phyloP scores from a whole-genome alignment of 768 basidiomycete species.

The Daedaleopsis nitida region DNA sequence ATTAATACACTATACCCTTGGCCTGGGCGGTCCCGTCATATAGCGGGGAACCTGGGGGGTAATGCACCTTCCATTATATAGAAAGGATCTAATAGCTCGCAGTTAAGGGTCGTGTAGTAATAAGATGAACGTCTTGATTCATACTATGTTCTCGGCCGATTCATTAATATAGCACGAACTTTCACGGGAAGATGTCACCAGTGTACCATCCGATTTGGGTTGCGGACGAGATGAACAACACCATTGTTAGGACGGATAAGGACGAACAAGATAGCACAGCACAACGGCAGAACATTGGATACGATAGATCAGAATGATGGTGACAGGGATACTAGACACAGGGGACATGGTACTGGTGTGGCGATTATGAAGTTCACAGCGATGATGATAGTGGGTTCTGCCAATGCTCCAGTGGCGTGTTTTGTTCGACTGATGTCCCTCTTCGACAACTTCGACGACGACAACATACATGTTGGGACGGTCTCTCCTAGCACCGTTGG shows the following conservation, averaged over 20 bases:
- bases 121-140: constrained; percentile 4
- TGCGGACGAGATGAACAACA: no score
- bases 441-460: no score
- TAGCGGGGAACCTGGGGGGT: neutral
- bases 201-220: neutral
- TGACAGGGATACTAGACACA: neutral
- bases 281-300: neutral
- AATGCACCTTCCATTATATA: no score
- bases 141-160: neutral
- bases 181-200: neutral
- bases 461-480: no score
- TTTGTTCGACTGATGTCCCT: no score
- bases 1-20: constrained; percentile 8
- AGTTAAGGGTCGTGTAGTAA: constrained; percentile 9
- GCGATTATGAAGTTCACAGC: neutral
- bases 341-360: neutral
- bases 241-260: neutral
- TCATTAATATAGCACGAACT: no score
- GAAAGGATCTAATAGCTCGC: constrained; percentile 6
- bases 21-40: neutral
- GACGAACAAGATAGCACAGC: neutral
- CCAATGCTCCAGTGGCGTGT: no score
- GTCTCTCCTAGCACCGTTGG: no score
- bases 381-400: no score
- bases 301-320: neutral